Percentiles rank a stretch among this genome's conserved stretches.
phyloP scores from a whole-genome alignment of 2,329 filamentous ascomycete species.

The Fusarium circinatum region DNA sequence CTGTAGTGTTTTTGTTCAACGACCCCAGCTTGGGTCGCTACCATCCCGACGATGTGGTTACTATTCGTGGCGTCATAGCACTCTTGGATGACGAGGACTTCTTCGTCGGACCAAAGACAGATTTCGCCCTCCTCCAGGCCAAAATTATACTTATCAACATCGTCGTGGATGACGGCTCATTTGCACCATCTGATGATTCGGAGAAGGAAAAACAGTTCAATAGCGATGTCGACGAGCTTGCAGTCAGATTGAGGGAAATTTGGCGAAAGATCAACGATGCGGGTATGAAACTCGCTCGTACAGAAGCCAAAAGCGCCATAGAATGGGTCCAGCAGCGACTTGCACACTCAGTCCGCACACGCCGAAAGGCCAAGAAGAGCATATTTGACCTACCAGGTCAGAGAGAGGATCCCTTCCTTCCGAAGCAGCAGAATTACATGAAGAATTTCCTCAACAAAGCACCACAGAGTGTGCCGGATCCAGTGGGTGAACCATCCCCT shows the following conservation, averaged over 20 bases:
- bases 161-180: slow-evolving; percentile 72
- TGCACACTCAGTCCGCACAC: slow-evolving; percentile 75
- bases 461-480: neutral
- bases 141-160: slow-evolving; percentile 77
- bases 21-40: slow-evolving; percentile 55
- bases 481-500: neutral
- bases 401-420: slow-evolving; percentile 52
- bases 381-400: slow-evolving; percentile 57
- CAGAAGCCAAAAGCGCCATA: slow-evolving; percentile 80
- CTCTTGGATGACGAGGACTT: slow-evolving; percentile 62
- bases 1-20: slow-evolving; percentile 70
- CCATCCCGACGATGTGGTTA: slow-evolving; percentile 55
- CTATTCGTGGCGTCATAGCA: slow-evolving; percentile 56
- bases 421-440: slow-evolving; percentile 62
- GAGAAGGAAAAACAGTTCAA: slow-evolving; percentile 69
- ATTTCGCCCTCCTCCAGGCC: slow-evolving; percentile 76
- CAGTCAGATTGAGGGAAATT: slow-evolving; percentile 65
- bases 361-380: slow-evolving; percentile 62
- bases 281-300: slow-evolving; percentile 76
- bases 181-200: slow-evolving; percentile 40
- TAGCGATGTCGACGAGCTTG: slow-evolving; percentile 73
- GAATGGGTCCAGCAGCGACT: slow-evolving; percentile 81
- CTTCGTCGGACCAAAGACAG: slow-evolving; percentile 62
- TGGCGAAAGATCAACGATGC: slow-evolving; percentile 75
- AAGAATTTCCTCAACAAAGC: slow-evolving; percentile 55